phyloP scores from a whole-genome alignment of 257 asterid genomes.

The Coffea eugenioides region DNA sequence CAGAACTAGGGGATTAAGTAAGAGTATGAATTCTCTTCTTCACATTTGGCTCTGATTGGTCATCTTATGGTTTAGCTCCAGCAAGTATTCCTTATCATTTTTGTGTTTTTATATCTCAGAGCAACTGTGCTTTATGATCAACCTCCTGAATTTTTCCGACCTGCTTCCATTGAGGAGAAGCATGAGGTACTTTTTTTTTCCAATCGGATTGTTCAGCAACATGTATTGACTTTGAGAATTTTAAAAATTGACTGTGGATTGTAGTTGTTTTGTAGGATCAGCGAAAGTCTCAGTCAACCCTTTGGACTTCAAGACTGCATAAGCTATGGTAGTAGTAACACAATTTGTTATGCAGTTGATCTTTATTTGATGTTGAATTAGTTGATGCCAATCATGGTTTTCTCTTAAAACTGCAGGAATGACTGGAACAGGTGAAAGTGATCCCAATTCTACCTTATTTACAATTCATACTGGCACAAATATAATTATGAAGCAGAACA shows the following conservation, averaged over 20 bases:
- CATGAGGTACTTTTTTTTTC: constrained; percentile 51
- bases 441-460: constrained; percentile 55
- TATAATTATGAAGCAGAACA: constrained; percentile 57
- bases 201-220: constrained; percentile 21
- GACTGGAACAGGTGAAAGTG: constrained; percentile 29
- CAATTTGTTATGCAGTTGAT: constrained; percentile 12
- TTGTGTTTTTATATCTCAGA: constrained; percentile 36
- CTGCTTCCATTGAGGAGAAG: constrained; percentile 71
- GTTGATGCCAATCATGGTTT: constrained; percentile 15
- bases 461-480: constrained; percentile 58
- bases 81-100: constrained; percentile 12
- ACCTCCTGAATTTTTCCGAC: constrained; percentile 90
- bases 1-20: constrained; percentile 93
- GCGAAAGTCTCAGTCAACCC: constrained; percentile 50
- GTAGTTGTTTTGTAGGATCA: constrained; percentile 85
- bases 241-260: constrained; percentile 34
- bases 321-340: constrained; percentile 54
- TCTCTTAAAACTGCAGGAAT: constrained; percentile 36
- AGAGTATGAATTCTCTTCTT: constrained; percentile 26
- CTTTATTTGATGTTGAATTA: constrained; percentile 17
- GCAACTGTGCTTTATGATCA: constrained; percentile 93
- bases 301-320: constrained; percentile 71
- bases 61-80: constrained; percentile 8
- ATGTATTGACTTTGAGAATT: constrained; percentile 19
- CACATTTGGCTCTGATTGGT: not conserved